Base-by-base conservation (phyloP, 192 early-diverging fungal species). In the Podila minutissima region DNA sequence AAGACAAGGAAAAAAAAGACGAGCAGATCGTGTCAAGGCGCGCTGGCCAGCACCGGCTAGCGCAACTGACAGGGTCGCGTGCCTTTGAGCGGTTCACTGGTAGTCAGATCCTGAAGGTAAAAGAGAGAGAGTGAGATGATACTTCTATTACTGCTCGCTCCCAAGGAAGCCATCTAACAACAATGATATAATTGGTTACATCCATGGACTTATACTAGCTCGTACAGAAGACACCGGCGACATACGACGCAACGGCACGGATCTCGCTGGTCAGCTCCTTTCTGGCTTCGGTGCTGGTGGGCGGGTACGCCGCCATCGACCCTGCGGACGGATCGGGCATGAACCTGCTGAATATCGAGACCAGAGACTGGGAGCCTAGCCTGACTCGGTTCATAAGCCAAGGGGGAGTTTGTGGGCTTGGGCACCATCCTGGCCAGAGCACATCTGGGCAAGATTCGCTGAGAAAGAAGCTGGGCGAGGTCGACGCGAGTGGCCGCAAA, bases 11-110 rank as follows among this genome's bases (percentile, higher is more conserved):
- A 0, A 19, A 41, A 20, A 35, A 20, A 8, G 9, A 1, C 6
- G 35, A 58, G 1, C 22, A 20, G 10, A 48, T 22, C 2, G 11
- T 13, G 19, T 29, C 46, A 22, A 49, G 66, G 13, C 15, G 59
- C 2, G n/a, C n/a, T 24, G 90, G 95, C 0, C 71, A 90, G 1
- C 72, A 86, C 11, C 59, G 63, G 7, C 84, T 96, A 51, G 93
- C 93, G 11, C 72, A 87, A 8, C 62, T 92, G 50, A 92, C 95
- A 5, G 95, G 95, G 19, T 94, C 93, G 5, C 86, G 75, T 3
- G 92, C 88, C 0, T 95, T 94, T 81, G 95, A 96, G 82, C 86
- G 95, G 15, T 96, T 93, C 70, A 94, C 94, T 0, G 94, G 89
- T 26, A 88, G 88, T 35, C 94, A 95, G 69, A 90, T 92, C 35